Base-by-base conservation (phyloP, 257 asterid genomes). In the Vinca minor region DNA sequence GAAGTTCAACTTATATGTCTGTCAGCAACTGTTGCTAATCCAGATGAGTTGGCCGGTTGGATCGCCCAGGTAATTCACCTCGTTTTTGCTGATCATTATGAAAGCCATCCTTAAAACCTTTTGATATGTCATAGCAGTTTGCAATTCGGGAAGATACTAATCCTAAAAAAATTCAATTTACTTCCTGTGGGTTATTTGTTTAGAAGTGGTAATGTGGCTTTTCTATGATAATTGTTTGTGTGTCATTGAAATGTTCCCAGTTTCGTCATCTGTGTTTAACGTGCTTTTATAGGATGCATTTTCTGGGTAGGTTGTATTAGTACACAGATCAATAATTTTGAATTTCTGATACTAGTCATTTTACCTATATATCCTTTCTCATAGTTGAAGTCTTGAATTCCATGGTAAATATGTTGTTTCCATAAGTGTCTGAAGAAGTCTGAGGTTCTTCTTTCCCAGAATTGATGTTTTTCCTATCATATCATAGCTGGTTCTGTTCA, bases 21-120 rank as follows among this genome's bases (percentile, higher is more conserved):
- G 57, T 93, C 98, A 18, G 98, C 98, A 23, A 93, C 98, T 68
- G 97, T 92, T 60, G 96, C 97, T 25, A 93, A 93, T 73, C 90
- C 97, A 52, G 96, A 93, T 77, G 98, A 93, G 87, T 74, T 93
- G 86, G 93, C 95, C 50, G 97, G 98, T 77, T 93, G 98, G 98
- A 89, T 93, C 73, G 88, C 95, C 73, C 95, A 93, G 96, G 98
- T 93, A 87, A 71, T 71, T 35, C 80, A 67, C 58, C 76, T 61
- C 20, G 62, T 64, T 66, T 62, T 74, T 49, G 54, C 54, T 26
- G 47, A 53, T 63, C 58, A 59, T 61, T 39, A 76, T 67, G 47
- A 63, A 56, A 36, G 28, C 49, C 46, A 42, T 49, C 46, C 47
- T 57, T 20, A n/a, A n/a, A 21, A 28, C n/a, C 8, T 31, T 56